These are phyloP conservation scores for Aurantiochytrium sp. DNA, from an alignment of 108 stramenopile genomes.

Conservation along the genomic window DNA sequence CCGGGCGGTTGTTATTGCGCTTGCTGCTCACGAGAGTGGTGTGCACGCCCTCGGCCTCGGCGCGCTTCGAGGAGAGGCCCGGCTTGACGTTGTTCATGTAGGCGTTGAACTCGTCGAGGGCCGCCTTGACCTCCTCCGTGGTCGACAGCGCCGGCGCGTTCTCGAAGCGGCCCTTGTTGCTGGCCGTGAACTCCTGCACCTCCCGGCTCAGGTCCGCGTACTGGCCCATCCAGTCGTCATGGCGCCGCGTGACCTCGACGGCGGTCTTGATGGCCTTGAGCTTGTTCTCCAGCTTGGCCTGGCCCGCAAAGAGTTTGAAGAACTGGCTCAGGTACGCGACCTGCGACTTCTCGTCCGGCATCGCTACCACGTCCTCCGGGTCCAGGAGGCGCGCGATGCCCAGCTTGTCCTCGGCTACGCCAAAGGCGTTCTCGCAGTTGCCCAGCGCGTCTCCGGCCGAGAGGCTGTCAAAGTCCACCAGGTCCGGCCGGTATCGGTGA, in stretches of 20 bases:
- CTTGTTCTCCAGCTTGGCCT: background rate
- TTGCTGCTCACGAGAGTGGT: slow-evolving; percentile 12
- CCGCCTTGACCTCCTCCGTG: slow-evolving; percentile 25
- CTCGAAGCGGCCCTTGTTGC: background rate
- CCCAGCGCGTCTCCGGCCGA: background rate
- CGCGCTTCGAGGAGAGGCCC: background rate
- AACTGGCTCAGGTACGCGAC: slow-evolving; percentile 41
- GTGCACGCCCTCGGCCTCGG: slow-evolving; percentile 9
- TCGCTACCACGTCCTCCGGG: slow-evolving; percentile 39
- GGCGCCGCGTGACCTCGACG: background rate
- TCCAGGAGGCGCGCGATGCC: slow-evolving; percentile 39
- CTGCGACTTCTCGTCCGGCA: slow-evolving; percentile 44
- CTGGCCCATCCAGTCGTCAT: background rate
- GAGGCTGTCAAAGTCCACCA: slow-evolving; percentile 16
- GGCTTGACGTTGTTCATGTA: slow-evolving; percentile 26
- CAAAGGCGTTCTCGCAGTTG: slow-evolving; percentile 29
- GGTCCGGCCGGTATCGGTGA: slow-evolving; percentile 40
- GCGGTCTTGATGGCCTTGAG: background rate
- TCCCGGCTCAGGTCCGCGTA: background rate
- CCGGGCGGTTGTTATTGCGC: slow-evolving; percentile 8
- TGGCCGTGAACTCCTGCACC: background rate
- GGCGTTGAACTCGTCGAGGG: background rate
- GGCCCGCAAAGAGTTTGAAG: slow-evolving; percentile 37
- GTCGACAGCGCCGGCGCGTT: background rate
- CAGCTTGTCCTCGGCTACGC: slow-evolving; percentile 31